Evolutionary conservation across 257 asterid genomes (phyloP), one percentile per base, ranked within the genome.

Genomic region (Fraxinus americana): DNA sequence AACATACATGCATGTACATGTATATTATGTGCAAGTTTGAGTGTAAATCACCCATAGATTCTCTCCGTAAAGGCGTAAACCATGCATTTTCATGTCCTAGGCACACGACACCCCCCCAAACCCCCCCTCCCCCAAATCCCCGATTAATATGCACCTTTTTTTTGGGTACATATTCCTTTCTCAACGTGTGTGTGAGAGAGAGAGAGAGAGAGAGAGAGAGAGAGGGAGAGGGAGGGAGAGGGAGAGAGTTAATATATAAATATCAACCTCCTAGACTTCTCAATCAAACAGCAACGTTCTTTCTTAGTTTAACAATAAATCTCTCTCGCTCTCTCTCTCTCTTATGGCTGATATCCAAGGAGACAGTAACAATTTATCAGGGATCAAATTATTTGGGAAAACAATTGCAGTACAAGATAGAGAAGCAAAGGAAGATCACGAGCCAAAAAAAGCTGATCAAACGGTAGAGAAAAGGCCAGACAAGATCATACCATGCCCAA

Each of bases 401-500:
- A 92, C 92, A 25, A 92, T 92, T 69, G 74, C 83, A 23, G 79
- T 79, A 3, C 81, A 79, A 78, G 79, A 71, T 30, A 77, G 75
- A 29, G 68, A 83, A 74, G 61, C 75, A 8, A 76, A 77, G 1
- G 63, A 48, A 0, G 90, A 82, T 27, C 52, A 61, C 23, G 79
- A 45, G 29, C 78, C 76, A 67, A 71, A 75, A 14, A 30, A 67
- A 2, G 29, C 61, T 17, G 78, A 73, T 29, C 73, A 41, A 34
- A 16, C 75, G 48, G 61, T 16, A n/a, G 88, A 83, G 0, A 91
- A 91, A 84, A 77, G 87, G 87, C 94, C 96, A 23, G 93, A 92
- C 72, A 92, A 92, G 89, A 82, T 91, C 70, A 91, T 89, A 70
- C 93, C 92, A 14, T 92, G 97, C 36, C 97, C 97, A 9, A 86